Evolutionary conservation across 805 yeast genomes (phyloP), one percentile per base, ranked within the genome.

Genomic region (Saccharomycopsis guyanensis): DNA sequence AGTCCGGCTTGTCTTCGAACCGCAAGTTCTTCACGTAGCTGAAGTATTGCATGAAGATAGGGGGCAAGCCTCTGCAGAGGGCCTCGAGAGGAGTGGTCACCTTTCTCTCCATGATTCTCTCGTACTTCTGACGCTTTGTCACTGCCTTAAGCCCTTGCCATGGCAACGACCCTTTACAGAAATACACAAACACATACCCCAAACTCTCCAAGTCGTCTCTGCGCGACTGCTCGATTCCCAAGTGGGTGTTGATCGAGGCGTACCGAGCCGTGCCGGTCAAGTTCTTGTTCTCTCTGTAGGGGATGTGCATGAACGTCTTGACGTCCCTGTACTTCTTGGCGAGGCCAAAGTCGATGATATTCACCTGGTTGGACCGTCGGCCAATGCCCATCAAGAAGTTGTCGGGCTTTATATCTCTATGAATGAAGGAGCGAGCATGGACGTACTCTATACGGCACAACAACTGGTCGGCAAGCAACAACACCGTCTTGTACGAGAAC

Each of bases 81-180:
- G 80, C 75, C 59, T 86, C 93, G 35, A 89, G 77, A 22, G 95
- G 82, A 6, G 95, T 86, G 42, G 94, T 79, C 78, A 89, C 79
- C 66, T 91, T 91, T 71, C 86, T 86, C 63, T 91, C 97, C 80
- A 91, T 81, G 57, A 91, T 93, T 52, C 96, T 77, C 68, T 91
- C 97, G 66, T 91, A 91, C 67, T 93, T 91, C 65, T 91, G 97
- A 69, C 95, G 86, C 69, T 91, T 91, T 13, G 96, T 87, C 22
- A 91, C 93, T 34, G 97, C 98, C 66, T 88, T 88, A 59, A 91
- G 75, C 3, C 98, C 98, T 68, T 91, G 98, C 98, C 98, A 91
- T 45, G 98, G 98, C 58, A 91, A 76, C 15, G 95, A 84, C 38
- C 98, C 97, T 49, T 95, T 79, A 65, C 95, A 84, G 63, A 91